Conservation (phyloP, 148 eudicot genomes). For the Cornus controversa region DNA sequence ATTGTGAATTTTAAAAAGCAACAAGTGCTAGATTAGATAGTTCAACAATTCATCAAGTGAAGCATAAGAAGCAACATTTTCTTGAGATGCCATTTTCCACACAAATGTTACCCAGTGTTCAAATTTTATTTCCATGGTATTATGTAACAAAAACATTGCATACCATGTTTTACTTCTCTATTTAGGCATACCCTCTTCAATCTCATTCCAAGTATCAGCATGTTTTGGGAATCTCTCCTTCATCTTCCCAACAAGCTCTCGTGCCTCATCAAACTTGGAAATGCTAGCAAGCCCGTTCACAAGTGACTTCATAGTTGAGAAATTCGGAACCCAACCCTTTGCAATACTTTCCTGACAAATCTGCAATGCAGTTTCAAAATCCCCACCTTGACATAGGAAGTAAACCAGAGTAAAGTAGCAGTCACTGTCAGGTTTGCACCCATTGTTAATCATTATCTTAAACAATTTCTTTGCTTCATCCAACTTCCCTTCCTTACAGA, state of each 20-base stretch:
- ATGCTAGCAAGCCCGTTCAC: slow-evolving; percentile 69
- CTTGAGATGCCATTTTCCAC: not conserved
- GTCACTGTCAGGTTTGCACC: slow-evolving; percentile 42
- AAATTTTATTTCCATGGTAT: not conserved
- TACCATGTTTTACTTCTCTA: slow-evolving; percentile 25
- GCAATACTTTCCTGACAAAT: slow-evolving; percentile 56
- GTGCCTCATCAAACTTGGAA: slow-evolving; percentile 70
- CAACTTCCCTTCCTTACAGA: slow-evolving; percentile 65
- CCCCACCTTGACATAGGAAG: slow-evolving; percentile 60
- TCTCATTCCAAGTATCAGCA: slow-evolving; percentile 65
- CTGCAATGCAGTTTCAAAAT: slow-evolving; percentile 61
- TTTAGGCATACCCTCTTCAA: slow-evolving; percentile 57
- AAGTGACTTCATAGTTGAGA: slow-evolving; percentile 66
- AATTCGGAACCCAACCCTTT: slow-evolving; percentile 75
- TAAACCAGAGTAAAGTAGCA: slow-evolving; percentile 72
- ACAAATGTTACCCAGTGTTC: slow-evolving; percentile 1
- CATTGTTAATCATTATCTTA: slow-evolving; percentile 42
- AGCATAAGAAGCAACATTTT: not conserved
- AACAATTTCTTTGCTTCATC: slow-evolving; percentile 74
- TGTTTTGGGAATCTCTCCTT: slow-evolving; percentile 62
- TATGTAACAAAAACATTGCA: not conserved
- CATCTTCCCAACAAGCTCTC: slow-evolving; percentile 52
- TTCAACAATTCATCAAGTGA: slow-evolving; percentile 7
- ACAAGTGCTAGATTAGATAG: not conserved
- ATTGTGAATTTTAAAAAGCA: not conserved